Conservation (phyloP, 768 basidiomycete species). For the Collybia sordida region DNA sequence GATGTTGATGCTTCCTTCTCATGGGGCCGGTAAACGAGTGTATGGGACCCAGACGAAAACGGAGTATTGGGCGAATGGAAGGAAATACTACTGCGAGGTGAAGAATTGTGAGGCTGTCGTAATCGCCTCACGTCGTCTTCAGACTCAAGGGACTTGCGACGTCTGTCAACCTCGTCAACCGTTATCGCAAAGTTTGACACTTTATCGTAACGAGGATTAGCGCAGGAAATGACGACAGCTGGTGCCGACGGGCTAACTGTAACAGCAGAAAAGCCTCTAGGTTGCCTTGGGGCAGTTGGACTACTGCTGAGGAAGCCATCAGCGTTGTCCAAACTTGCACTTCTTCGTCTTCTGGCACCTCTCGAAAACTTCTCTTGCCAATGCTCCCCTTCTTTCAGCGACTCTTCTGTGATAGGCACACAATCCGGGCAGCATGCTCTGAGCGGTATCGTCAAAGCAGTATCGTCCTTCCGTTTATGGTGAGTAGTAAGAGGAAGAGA, state of each 20-base stretch:
- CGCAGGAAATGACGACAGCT: constrained; percentile 11
- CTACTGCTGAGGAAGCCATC: constrained; percentile 17
- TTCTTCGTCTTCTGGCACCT: constrained; percentile 60
- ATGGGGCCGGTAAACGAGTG: neutral
- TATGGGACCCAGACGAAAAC: constrained; percentile 5
- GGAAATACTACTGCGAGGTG: constrained; percentile 10
- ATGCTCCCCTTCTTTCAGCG: constrained; percentile 48
- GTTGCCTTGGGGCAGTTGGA: constrained; percentile 1
- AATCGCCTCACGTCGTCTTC: constrained; percentile 15
- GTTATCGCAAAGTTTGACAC: constrained; percentile 37
- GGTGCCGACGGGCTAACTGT: constrained; percentile 7
- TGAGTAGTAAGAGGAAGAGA: constrained; percentile 32
- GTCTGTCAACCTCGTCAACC: constrained; percentile 67
- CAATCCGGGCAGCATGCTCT: constrained; percentile 73
- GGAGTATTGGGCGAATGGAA: constrained; percentile 16
- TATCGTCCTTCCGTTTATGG: constrained; percentile 29
- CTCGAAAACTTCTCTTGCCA: constrained; percentile 67
- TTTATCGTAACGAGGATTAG: constrained; percentile 9
- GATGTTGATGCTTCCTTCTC: constrained; percentile 8
- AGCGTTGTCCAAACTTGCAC: constrained; percentile 36
- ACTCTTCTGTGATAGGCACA: constrained; percentile 56
- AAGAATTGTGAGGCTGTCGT: constrained; percentile 6
- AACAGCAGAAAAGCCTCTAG: constrained; percentile 27
- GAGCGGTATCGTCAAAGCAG: constrained; percentile 58
- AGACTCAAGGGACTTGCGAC: constrained; percentile 45